Percentiles rank a stretch among this genome's conserved stretches.
These are phyloP conservation scores for Quercus lobata DNA, from an alignment of 331 rosid species.

Conservation along the genomic window DNA sequence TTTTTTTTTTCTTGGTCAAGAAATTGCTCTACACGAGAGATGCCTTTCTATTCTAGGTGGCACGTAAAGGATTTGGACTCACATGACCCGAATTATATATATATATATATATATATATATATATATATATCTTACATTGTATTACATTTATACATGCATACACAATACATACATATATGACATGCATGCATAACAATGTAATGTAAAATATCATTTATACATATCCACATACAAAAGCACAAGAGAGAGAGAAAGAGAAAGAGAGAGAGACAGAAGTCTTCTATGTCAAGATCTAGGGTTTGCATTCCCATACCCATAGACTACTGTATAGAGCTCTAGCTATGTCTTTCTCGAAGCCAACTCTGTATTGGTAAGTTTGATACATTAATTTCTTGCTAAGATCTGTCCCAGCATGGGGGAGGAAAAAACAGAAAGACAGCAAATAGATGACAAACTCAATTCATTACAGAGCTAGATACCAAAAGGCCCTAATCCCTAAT, in stretches of 20 bases:
- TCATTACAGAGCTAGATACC: neutral
- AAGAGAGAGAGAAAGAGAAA: constrained; percentile 13
- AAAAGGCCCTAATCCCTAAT: constrained; percentile 25
- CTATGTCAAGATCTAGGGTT: constrained; percentile 42
- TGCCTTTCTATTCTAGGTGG: neutral
- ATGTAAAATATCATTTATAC: constrained; percentile 22
- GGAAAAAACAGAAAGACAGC: constrained; percentile 3
- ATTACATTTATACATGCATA: constrained; percentile 35
- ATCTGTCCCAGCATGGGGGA: constrained; percentile 21
- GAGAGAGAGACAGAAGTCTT: constrained; percentile 17
- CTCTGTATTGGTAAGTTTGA: neutral
- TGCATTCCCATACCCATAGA: constrained; percentile 1
- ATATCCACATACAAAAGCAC: neutral
- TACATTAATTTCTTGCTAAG: constrained; percentile 6
- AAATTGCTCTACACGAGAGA: neutral
- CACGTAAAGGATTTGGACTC: constrained; percentile 25
- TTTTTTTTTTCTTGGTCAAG: neutral
- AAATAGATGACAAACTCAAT: neutral
- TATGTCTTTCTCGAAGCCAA: constrained; percentile 9
- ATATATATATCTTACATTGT: constrained; percentile 26
- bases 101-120: constrained; percentile 44
- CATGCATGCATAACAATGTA: constrained; percentile 17
- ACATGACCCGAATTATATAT: constrained; percentile 45
- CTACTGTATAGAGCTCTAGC: constrained; percentile 6
- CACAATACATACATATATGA: constrained; percentile 21